Percentiles rank a stretch among this genome's conserved stretches.
phyloP scores from a whole-genome alignment of 441 rosid species.

The Adansonia madagascariensis region DNA sequence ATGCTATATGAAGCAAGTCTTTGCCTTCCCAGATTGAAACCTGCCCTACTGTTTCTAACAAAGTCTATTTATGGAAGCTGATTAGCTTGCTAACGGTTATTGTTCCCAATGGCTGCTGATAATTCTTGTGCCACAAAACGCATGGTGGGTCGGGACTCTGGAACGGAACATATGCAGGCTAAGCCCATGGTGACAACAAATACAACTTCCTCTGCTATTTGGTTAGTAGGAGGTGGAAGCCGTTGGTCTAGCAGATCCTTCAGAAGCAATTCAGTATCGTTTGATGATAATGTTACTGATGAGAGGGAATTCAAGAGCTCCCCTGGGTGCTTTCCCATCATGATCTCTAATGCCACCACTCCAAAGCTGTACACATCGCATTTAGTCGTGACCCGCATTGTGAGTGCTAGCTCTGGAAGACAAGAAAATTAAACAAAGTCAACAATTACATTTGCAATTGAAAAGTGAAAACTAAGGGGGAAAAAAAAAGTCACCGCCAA shows the following conservation, averaged over 20 bases:
- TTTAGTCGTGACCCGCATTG: constrained; percentile 52
- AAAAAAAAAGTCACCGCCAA: too few relatives aligned
- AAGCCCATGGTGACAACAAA: too few relatives aligned
- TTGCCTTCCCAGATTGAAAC: background rate
- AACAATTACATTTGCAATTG: too few relatives aligned
- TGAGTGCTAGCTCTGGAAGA: constrained; percentile 30
- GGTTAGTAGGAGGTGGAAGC: constrained; percentile 1
- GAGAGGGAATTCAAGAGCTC: constrained; percentile 44
- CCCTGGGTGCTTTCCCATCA: constrained; percentile 72
- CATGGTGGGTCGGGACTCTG: constrained; percentile 17
- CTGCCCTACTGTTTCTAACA: background rate
- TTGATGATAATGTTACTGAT: constrained; percentile 13
- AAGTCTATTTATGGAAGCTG: constrained; percentile 12
- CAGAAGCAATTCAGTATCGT: constrained; percentile 31
- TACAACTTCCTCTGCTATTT: too few relatives aligned
- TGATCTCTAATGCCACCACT: background rate
- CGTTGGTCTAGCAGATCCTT: constrained; percentile 52
- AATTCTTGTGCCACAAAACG: too few relatives aligned
- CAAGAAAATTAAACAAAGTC: too few relatives aligned
- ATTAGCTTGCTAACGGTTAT: constrained; percentile 35
- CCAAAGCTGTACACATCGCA: constrained; percentile 62
- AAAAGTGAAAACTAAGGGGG: too few relatives aligned
- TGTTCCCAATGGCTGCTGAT: constrained; percentile 39
- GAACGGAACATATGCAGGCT: too few relatives aligned
- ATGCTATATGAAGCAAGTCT: background rate